These are phyloP conservation scores for Alternaria incomplexa DNA, from an alignment of 2,329 filamentous ascomycete species.

Conservation along the genomic window DNA sequence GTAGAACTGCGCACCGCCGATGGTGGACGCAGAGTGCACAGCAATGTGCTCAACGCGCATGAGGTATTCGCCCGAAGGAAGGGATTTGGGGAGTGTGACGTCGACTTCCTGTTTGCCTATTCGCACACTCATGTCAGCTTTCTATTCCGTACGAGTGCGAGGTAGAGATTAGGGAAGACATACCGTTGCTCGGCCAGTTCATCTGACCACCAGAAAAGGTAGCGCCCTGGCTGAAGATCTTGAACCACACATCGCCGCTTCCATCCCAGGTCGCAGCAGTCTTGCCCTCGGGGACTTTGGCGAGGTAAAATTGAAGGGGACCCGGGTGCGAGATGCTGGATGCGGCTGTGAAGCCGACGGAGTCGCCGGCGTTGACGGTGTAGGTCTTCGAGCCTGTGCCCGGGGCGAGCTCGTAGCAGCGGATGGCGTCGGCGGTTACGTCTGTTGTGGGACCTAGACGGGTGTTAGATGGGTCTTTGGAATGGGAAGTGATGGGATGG, in stretches of 20 bases:
- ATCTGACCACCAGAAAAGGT: constrained; percentile 26
- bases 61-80: constrained; percentile 55
- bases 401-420: constrained; percentile 40
- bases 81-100: constrained; percentile 49
- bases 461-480: constrained; percentile 4
- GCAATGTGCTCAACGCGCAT: constrained; percentile 57
- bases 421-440: constrained; percentile 37
- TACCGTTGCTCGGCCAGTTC: constrained; percentile 34
- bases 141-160: no score
- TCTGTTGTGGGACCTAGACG: constrained; percentile 25
- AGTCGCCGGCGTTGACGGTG: constrained; percentile 38
- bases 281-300: constrained; percentile 41
- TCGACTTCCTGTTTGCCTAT: constrained; percentile 24
- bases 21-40: constrained; percentile 47
- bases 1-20: constrained; percentile 51
- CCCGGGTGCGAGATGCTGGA: constrained; percentile 44
- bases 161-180: not conserved
- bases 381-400: constrained; percentile 22
- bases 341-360: constrained; percentile 40
- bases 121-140: not conserved
- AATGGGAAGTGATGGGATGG: constrained; percentile 2
- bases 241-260: constrained; percentile 46
- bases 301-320: constrained; percentile 48
- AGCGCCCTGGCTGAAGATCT: constrained; percentile 39
- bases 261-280: constrained; percentile 40